Conservation (phyloP, 345 rosid species). For the Cochlearia excelsa region DNA sequence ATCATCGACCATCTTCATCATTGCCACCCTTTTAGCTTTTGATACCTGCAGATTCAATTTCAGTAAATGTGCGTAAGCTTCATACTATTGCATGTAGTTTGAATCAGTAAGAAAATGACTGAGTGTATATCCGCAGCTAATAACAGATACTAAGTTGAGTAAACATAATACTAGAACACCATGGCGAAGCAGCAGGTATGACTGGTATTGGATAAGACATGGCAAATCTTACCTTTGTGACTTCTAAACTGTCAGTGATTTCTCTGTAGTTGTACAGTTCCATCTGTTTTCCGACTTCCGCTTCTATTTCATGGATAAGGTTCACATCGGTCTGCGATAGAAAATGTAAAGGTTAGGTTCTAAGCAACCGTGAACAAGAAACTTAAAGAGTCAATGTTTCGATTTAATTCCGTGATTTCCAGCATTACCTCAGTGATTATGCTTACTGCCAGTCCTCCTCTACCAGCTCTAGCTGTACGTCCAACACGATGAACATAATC, state of each 20-base stretch:
- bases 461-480: slow-evolving; percentile 97
- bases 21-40: slow-evolving; percentile 83
- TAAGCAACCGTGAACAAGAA: slow-evolving; percentile 21
- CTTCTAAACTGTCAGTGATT: slow-evolving; percentile 67
- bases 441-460: slow-evolving; percentile 88
- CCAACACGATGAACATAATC: slow-evolving; percentile 98
- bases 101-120: slow-evolving; percentile 6
- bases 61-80: slow-evolving; percentile 8
- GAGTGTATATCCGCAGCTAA: neutral
- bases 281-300: slow-evolving; percentile 59
- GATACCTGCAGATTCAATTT: slow-evolving; percentile 50
- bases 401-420: neutral
- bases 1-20: slow-evolving; percentile 84
- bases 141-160: slow-evolving; percentile 2
- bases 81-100: neutral
- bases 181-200: slow-evolving; percentile 6
- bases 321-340: slow-evolving; percentile 66
- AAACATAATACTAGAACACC: slow-evolving; percentile 7
- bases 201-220: slow-evolving; percentile 5
- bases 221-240: slow-evolving; percentile 53
- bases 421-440: slow-evolving; percentile 66
- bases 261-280: slow-evolving; percentile 65
- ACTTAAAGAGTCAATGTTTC: neutral
- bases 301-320: slow-evolving; percentile 78
- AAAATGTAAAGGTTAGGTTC: slow-evolving; percentile 5